Conservation (phyloP, 345 rosid species). For the Microcos paniculata region DNA sequence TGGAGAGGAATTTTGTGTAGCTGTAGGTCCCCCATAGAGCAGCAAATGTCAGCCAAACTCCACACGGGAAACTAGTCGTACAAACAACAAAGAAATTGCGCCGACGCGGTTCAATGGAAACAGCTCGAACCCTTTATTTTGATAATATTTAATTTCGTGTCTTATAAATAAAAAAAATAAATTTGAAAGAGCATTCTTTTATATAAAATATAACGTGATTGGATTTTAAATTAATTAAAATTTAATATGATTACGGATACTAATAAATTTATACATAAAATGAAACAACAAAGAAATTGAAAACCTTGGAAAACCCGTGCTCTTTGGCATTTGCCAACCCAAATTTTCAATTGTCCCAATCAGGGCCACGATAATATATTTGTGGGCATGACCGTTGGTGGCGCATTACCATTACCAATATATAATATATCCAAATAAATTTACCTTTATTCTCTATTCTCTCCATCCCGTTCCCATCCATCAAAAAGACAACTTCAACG, state of each 20-base stretch:
- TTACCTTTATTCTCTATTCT: background rate
- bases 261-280: too few species aligned
- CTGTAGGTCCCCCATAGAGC: background rate
- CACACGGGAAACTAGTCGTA: background rate
- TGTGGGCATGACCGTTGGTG: constrained; percentile 6
- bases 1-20: background rate
- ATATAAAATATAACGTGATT: too few species aligned
- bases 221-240: too few species aligned
- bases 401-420: background rate
- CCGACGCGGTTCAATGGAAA: too few species aligned
- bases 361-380: background rate
- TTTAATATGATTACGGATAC: too few species aligned
- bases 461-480: background rate
- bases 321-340: background rate
- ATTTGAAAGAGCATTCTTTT: too few species aligned
- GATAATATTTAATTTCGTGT: too few species aligned
- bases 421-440: background rate
- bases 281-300: background rate
- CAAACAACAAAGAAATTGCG: background rate
- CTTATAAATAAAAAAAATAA: too few species aligned
- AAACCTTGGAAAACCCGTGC: background rate
- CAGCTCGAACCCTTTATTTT: too few species aligned
- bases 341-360: background rate
- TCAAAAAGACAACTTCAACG: background rate
- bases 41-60: background rate